Base-by-base conservation (phyloP, 1,284 basidiomycete species). In the Cryptococcus wingfieldii region DNA sequence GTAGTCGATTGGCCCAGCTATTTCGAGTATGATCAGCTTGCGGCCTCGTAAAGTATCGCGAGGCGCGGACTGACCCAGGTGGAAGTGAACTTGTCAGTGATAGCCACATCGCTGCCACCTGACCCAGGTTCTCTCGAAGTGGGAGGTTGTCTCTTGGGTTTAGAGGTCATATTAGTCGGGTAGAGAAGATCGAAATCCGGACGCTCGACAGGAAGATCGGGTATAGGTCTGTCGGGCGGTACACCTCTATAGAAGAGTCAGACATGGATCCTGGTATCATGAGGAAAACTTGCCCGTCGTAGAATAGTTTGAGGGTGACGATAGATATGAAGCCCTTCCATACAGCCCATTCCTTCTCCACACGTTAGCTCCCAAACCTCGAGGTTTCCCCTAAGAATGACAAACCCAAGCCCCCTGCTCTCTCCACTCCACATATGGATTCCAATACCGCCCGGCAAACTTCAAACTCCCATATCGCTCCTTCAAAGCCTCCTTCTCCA, bases 361-460 rank as follows among this genome's bases (percentile, higher is more conserved):
- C 4, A 34, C 23, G 7, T 42, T 39, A 52, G 38, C 23, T 25
- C 14, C 27, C 9, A 19, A 2, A 31, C 14, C 2, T 47, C 10
- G 18, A 18, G 34, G 23, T 23, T 23, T 19, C 12, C 38, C 38
- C n/a, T 10, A 19, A 8, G 16, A 42, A 51, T 28, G 16, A 28
- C 18, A 42, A 38, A 74, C 72, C 75, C 75, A 77, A 16, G 73
- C 72, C n/a, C 79, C 79, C 61, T 80, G 79, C 59, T 80, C 80
- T 55, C 79, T 67, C 79, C 79, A 81, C 58, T 80, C 79, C 10
- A 72, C 70, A 48, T 79, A 77, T 2, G 79, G 77, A 60, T 80
- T 80, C 63, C 73, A 75, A 58, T 69, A 74, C 38, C 73, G 54
- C 23, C 73, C 73, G 6, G 71, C 71, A 51, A 68, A 75, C 55